Base-by-base conservation (phyloP, 768 basidiomycete genomes). In the Lepiota subincarnata region DNA sequence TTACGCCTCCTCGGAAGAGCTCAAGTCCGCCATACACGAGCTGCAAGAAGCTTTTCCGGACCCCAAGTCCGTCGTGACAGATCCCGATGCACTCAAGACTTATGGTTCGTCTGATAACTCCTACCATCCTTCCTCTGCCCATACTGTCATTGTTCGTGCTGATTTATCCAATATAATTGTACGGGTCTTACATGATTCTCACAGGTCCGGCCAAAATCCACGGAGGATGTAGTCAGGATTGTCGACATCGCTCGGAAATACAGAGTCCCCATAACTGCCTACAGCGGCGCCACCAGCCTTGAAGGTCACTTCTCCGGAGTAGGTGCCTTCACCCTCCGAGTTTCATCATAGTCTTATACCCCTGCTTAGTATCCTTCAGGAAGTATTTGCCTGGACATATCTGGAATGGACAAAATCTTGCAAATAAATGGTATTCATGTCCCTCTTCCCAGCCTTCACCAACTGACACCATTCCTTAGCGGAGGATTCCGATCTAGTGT, bases 221-320 rank as follows among this genome's bases (percentile, higher is more conserved):
- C 93, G 0, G 82, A 85, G 50, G 93, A 97, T 63, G 91, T 97
- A 1, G 84, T 91, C 51, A 78, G 81, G 55, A 74, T 91, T 46
- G 85, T 97, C 55, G 80, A 87, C 54, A 80, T 92, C 38, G 84
- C 94, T 0, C 74, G 79, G 41, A 83, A 84, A 64, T 86, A 83
- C 65, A 74, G 74, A 43, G 73, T 96, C 31, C 93, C 94, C 2
- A 76, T 96, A 22, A 82, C 82, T 13, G 82, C 92, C 2, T 94
- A 86, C 62, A 84, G 87, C 44, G 93, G 92, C 1, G 92, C 89
- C 10, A 96, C 92, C 0, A 87, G 85, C 62, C 74, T 95, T 11
- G 93, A 96, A 65, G 92, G 92, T 0, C 91, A 96, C 69, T 90
- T 86, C 57, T 81, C 81, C 44, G 88, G 87, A 24, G 89, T 89